These are phyloP conservation scores for Brassica hybrid DNA, from an alignment of 441 rosid species.

Conservation along the genomic window DNA sequence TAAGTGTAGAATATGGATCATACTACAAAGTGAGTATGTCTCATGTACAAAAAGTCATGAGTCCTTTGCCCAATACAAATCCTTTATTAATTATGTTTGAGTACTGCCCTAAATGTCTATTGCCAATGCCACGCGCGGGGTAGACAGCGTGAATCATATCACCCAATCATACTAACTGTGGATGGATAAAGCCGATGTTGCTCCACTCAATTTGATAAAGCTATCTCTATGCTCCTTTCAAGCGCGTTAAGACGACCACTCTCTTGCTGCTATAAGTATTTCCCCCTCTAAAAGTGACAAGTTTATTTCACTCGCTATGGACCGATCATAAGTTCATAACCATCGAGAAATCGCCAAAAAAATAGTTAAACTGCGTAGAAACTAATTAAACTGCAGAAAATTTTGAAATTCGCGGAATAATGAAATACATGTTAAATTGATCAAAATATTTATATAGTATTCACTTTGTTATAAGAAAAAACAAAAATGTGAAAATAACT, in stretches of 20 bases:
- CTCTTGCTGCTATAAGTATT: neutral
- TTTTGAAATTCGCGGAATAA: too few species aligned
- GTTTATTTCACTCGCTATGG: slow-evolving; percentile 5
- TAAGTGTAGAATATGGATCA: neutral
- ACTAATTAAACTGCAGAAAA: too few species aligned
- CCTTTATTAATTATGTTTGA: slow-evolving; percentile 13
- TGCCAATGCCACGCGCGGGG: neutral
- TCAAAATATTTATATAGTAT: too few species aligned
- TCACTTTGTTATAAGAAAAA: too few species aligned
- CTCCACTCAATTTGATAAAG: neutral
- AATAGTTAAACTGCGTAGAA: too few species aligned
- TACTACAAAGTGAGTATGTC: neutral
- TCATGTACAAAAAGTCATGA: slow-evolving; percentile 32
- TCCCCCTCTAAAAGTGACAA: neutral
- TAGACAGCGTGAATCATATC: neutral
- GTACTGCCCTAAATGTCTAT: slow-evolving; percentile 16
- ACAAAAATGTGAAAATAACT: too few species aligned
- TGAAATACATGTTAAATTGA: too few species aligned
- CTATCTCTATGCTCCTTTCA: neutral
- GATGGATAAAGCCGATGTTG: slow-evolving; percentile 22
- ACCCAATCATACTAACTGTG: neutral
- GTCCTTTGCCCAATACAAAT: slow-evolving; percentile 39
- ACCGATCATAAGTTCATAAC: neutral
- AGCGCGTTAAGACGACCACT: slow-evolving; percentile 5
- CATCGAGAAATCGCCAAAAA: too few species aligned